Percentiles rank a stretch among this genome's conserved stretches.
phyloP scores from a whole-genome alignment of 805 yeast genomes.

The Ogataea ramenticola region DNA sequence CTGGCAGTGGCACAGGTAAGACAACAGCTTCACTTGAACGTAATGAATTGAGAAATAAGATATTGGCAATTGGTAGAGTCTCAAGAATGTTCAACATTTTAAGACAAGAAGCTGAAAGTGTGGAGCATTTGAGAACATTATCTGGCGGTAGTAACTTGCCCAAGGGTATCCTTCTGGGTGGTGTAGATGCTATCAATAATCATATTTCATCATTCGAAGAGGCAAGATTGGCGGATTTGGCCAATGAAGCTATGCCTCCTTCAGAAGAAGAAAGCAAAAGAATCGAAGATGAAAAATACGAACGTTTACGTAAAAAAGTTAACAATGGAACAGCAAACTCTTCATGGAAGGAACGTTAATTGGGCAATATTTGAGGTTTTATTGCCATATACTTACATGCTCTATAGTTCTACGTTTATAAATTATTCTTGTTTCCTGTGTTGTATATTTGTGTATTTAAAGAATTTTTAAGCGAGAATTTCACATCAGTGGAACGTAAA shows the following conservation, averaged over 20 bases:
- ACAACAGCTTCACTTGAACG: slow-evolving; percentile 21
- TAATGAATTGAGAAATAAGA: slow-evolving; percentile 66
- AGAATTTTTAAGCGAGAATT: too few relatives aligned
- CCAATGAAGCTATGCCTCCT: slow-evolving; percentile 86
- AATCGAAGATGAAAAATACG: slow-evolving; percentile 6
- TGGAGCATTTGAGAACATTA: slow-evolving; percentile 68
- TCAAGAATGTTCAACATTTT: slow-evolving; percentile 88
- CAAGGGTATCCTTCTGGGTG: slow-evolving; percentile 78
- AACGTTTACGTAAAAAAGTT: slow-evolving; percentile 3
- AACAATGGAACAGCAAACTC: not conserved
- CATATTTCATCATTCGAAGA: slow-evolving; percentile 75
- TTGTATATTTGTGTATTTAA: too few relatives aligned
- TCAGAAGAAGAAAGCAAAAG: slow-evolving; percentile 21
- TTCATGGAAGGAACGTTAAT: too few relatives aligned
- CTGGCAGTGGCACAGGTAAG: not conserved
- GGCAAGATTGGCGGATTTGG: slow-evolving; percentile 71
- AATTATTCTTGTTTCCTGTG: too few relatives aligned
- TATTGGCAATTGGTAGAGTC: slow-evolving; percentile 92
- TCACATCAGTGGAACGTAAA: too few relatives aligned
- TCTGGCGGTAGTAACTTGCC: slow-evolving; percentile 70
- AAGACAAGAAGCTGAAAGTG: slow-evolving; percentile 84
- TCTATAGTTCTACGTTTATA: too few relatives aligned
- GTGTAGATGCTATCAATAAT: slow-evolving; percentile 68
- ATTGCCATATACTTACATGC: not conserved
- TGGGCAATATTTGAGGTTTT: not conserved